Evolutionary conservation across 768 basidiomycete species (phyloP), one percentile per base, ranked within the genome.

Genomic region (Lactifluus piperatus): DNA sequence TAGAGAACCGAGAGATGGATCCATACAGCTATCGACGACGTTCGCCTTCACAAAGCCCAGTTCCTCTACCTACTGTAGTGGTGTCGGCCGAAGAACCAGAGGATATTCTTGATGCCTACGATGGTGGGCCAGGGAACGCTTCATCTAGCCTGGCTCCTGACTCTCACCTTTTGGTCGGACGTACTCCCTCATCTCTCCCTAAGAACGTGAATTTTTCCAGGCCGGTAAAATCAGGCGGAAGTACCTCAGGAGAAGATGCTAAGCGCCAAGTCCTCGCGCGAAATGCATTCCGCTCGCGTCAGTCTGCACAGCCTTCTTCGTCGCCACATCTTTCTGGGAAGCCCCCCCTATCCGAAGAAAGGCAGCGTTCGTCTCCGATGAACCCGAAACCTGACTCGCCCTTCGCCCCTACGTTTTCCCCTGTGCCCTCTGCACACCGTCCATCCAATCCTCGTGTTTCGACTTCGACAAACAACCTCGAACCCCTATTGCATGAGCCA

Each of bases 141-240:
- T 65, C 66, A 9, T 62, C 69, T 34, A 71, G 70, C 49, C 58
- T 64, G 14, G 53, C 54, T 34, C 62, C 63, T 22, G 64, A 64
- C 64, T 44, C 54, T 16, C 32, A 30, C 9, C 54, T 52, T 20
- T 51, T 51, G 26, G 66, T 64, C 30, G 64, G 70, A 56, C 75
- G 79, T 22, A 72, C 74, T 47, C 79, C 79, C 7, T 75, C 81
- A 36, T 70, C 76, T 46, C 69, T 68, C 48, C 74, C 75, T n/a
- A 73, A 76, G 5, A 74, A 74, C 14, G 68, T 77, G 30, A 88
- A 86, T 67, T 87, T 83, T 65, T 87, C 87, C 24, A 74, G 84
- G 50, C 84, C 85, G 47, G 77, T 79, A 54, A 78, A 80, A 22
- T 76, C 78, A 18, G 70, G 70, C 0, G 74, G 75, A 24, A 71